Percentiles rank a stretch among this genome's conserved stretches.
These are phyloP conservation scores for Vachellia collinsii DNA, from an alignment of 306 rosid genomes.

Conservation along the genomic window DNA sequence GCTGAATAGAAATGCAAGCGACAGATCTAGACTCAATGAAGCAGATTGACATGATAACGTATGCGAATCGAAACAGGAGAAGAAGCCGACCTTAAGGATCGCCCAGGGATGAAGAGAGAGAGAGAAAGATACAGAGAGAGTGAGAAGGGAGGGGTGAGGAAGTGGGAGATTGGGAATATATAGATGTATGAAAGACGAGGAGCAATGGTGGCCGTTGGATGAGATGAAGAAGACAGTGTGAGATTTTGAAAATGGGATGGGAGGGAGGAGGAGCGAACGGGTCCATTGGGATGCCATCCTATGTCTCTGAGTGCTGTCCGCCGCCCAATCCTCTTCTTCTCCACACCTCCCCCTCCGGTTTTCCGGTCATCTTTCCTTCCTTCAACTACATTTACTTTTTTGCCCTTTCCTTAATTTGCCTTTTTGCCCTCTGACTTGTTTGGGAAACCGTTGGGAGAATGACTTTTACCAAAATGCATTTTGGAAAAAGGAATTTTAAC, in stretches of 20 bases:
- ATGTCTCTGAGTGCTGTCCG: background rate
- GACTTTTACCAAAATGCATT: too few relatives aligned
- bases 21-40: conserved; percentile 26
- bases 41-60: background rate
- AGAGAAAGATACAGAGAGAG: conserved; percentile 17
- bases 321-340: background rate
- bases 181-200: conserved; percentile 18
- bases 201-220: conserved; percentile 50
- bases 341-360: conserved; percentile 5
- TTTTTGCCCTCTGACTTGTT: too few relatives aligned
- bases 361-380: background rate
- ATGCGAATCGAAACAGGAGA: background rate
- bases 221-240: background rate
- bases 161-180: conserved; percentile 24
- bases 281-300: conserved; percentile 1
- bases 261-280: background rate
- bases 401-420: background rate
- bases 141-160: background rate
- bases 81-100: conserved; percentile 39
- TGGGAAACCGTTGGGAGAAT: too few relatives aligned
- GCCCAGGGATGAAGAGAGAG: conserved; percentile 26
- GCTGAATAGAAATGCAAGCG: background rate
- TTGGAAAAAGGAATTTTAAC: too few relatives aligned
- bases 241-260: conserved; percentile 8
- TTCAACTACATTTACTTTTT: background rate